These are phyloP conservation scores for Schoenoplectus triqueter DNA, from an alignment of 202 grass and related monocot species.

Conservation along the genomic window DNA sequence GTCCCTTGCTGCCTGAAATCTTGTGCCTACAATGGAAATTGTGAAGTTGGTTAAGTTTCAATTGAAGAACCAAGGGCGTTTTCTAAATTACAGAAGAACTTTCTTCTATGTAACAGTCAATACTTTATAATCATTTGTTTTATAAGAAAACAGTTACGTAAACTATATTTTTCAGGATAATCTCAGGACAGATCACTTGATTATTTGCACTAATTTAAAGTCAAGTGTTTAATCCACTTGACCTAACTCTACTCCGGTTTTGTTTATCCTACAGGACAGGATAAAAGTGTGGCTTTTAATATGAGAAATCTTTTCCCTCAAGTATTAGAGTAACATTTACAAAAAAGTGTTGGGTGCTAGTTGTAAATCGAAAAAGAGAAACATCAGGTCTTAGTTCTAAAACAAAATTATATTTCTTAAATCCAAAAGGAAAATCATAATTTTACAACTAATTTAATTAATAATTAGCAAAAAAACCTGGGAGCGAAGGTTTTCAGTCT, in stretches of 20 bases:
- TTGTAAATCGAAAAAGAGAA: constrained; percentile 22
- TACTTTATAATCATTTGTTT: neutral
- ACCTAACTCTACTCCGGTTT: neutral
- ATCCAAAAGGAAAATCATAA: neutral
- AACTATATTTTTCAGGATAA: neutral
- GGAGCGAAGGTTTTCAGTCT: constrained; percentile 89
- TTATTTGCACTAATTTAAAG: neutral
- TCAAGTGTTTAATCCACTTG: constrained; percentile 10
- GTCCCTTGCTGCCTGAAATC: constrained; percentile 74
- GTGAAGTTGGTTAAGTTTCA: neutral
- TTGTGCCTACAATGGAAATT: constrained; percentile 57
- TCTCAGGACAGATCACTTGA: constrained; percentile 18
- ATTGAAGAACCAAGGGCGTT: neutral
- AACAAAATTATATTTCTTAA: constrained; percentile 2
- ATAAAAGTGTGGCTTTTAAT: neutral
- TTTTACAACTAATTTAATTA: neutral
- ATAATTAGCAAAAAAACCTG: constrained; percentile 52
- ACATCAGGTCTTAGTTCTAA: neutral
- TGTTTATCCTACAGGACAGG: neutral
- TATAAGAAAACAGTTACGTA: neutral
- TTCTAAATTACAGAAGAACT: constrained; percentile 25
- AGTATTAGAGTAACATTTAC: neutral
- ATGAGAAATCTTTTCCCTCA: neutral
- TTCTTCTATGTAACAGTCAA: neutral
- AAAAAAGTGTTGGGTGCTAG: constrained; percentile 1